Evolutionary conservation across 768 basidiomycete genomes (phyloP), one percentile per base, ranked within the genome.

Genomic region (Kwoniella botswanensis): DNA sequence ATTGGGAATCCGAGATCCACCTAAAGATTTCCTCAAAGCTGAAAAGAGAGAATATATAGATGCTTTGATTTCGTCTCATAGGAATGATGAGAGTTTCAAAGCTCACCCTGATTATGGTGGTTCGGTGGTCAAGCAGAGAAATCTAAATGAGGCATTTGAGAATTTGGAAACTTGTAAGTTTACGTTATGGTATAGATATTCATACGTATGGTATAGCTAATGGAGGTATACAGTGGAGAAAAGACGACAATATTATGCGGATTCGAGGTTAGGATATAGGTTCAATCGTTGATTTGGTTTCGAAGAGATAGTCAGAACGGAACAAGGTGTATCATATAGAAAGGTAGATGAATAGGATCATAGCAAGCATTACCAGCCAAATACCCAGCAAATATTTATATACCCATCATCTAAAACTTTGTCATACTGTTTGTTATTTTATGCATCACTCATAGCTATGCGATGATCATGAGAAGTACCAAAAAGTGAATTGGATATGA

Each of bases 91-190:
- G 41, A 62, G 52, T 43, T 54, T 56, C 10, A 42, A 56, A 18
- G 18, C 7, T 50, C 68, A 69, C 26, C 68, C 68, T 18, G 68
- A 69, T 63, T n/a, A 26, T 15, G 68, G 68, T 17, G 68, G 68
- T 22, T 43, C 52, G 13, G 10, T 12, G 7, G 46, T 5, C 9
- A 41, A 43, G 13, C 24, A 44, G n/a, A 63, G 42, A 22, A 24
- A 29, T 4, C 10, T 69, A 22, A 60, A 58, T 29, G 63, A 59
- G 18, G 68, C 68, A 12, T 50, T 53, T 59, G 18, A 13, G 3
- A 24, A 54, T 15, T n/a, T 70, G 21, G 68, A 70, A 44, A 64
- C 63, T 29, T 65, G 68, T 70, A 24, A 70, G 68, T 59, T 1
- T 18, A 42, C 24, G 21, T 44, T 12, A 5, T 11, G 13, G 10